These are phyloP conservation scores for Puccinia coronata DNA, from an alignment of 1,284 basidiomycete species.

Conservation along the genomic window DNA sequence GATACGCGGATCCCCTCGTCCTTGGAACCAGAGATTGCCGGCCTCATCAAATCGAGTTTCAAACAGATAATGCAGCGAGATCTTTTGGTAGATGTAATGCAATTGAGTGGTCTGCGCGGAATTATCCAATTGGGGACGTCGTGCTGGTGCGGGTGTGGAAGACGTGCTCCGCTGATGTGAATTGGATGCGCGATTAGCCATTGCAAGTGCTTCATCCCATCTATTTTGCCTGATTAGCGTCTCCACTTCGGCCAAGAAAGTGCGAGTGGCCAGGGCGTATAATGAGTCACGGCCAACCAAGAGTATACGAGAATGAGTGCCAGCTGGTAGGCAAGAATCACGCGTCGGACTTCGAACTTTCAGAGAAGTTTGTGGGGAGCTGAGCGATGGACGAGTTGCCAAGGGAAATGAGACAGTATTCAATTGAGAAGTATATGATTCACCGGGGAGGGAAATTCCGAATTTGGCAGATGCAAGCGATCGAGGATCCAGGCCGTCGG, in stretches of 20 bases:
- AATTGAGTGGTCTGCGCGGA: constrained; percentile 63
- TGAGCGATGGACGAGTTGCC: background rate
- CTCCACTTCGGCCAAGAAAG: constrained; percentile 72
- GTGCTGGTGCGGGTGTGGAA: constrained; percentile 51
- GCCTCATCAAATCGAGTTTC: constrained; percentile 76
- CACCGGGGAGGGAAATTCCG: constrained; percentile 35
- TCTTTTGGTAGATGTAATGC: constrained; percentile 72
- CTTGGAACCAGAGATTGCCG: constrained; percentile 70
- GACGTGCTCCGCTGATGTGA: constrained; percentile 60
- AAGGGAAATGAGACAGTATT: constrained; percentile 16
- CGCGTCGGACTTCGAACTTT: background rate
- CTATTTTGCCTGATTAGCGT: constrained; percentile 68
- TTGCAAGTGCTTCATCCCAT: constrained; percentile 67
- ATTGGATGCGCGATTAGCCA: constrained; percentile 67
- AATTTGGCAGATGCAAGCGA: constrained; percentile 37
- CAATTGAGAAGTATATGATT: constrained; percentile 25
- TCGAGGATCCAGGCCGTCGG: constrained; percentile 33
- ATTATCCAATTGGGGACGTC: background rate
- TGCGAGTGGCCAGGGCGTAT: constrained; percentile 70
- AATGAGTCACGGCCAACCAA: constrained; percentile 68
- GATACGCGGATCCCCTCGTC: constrained; percentile 72
- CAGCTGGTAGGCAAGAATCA: background rate
- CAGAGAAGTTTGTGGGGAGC: background rate
- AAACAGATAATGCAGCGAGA: constrained; percentile 71
- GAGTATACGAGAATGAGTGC: constrained; percentile 56